Evolutionary conservation across 495 filamentous ascomycete species (phyloP), one percentile per base, ranked within the genome.

Genomic region (Entonaema liquescens): DNA sequence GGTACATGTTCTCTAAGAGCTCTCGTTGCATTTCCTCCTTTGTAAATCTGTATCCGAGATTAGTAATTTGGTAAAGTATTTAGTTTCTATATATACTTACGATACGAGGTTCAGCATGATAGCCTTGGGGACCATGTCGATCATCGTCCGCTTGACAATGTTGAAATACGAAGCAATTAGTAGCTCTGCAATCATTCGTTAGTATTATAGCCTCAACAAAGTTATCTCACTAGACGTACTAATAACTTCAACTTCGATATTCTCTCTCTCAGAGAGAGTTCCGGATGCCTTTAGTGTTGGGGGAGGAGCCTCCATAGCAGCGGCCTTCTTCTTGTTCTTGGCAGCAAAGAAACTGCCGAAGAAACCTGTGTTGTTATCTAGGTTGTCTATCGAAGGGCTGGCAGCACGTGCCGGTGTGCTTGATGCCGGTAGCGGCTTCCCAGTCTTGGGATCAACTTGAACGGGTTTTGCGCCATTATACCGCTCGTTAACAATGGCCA

Each of bases 241-340:
- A 78, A 98, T 98, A 59, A 98, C 93, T 83, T 99, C 96, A 31
- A 99, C 96, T 76, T 99, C 96, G 61, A 96, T 90, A 28, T 86
- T 86, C 78, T 99, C 96, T 61, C 95, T 90, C 83, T 99, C 96
- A 23, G 90, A 94, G 62, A 99, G 82, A 25, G 88, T 94, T 17
- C 96, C 94, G 9, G 92, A 95, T 29, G 95, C 96, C 82, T 98
- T 99, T 64, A 99, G 87, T 42, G 87, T 92, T 50, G 96, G 89
- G 68, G 95, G 95, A 31, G 96, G 96, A 38, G 96, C 83, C 74
- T 98, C 96, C 96, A 98, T 98, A 62, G 95, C 93, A 23, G 96
- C 96, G 87, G 97, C 94, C 90, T 97, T 98, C 90, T 98, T 99
- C 88, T 98, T 99, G 80, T 98, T 98, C 87, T 97, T 98, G 61